Evolutionary conservation across 331 rosid genomes (phyloP), one percentile per base, ranked within the genome.

Genomic region (Dryas integrifolia): DNA sequence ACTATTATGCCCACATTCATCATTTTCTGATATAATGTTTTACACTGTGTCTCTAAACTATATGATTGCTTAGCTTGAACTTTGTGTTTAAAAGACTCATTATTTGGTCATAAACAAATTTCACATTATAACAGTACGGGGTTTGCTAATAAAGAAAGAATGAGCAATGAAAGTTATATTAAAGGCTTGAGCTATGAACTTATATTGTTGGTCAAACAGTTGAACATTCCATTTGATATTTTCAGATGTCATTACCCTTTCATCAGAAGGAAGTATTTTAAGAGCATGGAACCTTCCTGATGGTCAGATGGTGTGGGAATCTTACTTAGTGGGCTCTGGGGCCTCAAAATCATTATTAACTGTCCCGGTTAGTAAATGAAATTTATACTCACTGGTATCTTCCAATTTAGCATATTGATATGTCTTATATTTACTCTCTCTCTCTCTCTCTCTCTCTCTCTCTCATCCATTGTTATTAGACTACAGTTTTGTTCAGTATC

Each of bases 211-310:
- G 70, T 47, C 58, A 59, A 38, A 38, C n/a, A 56, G 77, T 58
- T 69, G 60, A 66, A 51, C 53, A n/a, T 79, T 69, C 52, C 44
- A 7, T 80, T 72, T 63, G n/a, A 56, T 75, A 61, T 80, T 80
- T 86, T 75, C 88, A 95, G 99, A 95, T 85, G 93, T 90, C 57
- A 71, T 95, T 74, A 88, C 97, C 63, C 97, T 95, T 71, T 95
- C 98, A 11, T 90, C 97, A 7, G 86, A 83, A 72, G 99, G 98
- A 66, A 86, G 86, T 75, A 75, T 88, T 72, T 77, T 95, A 82
- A 85, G 98, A 85, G 98, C 98, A 49, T 95, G 99, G 99, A 95
- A 88, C 87, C 92, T 92, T 83, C 94, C 98, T 50, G 99, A 95
- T 82, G 99, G 99, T 44, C 98, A 92, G 87, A 88, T 95, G 98